Conservation (phyloP, 2,329 filamentous ascomycete genomes). For the Botryotinia globosa region DNA sequence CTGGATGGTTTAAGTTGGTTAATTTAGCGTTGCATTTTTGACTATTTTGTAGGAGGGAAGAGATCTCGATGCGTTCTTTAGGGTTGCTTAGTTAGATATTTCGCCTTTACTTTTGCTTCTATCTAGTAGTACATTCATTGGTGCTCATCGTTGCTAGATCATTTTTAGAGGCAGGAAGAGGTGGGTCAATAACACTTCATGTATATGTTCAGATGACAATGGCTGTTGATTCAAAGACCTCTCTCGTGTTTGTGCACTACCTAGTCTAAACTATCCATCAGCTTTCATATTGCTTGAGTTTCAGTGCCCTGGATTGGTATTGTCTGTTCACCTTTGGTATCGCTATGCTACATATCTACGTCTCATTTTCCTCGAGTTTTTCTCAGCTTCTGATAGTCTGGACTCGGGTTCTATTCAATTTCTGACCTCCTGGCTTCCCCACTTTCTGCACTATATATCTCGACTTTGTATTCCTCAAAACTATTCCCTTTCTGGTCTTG, state of each 20-base stretch:
- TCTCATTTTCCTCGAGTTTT: too few relatives aligned
- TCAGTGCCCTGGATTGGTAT: not conserved
- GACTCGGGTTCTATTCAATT: too few relatives aligned
- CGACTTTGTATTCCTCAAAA: too few relatives aligned
- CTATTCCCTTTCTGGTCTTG: too few relatives aligned
- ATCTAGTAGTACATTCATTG: not conserved
- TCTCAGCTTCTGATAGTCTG: too few relatives aligned
- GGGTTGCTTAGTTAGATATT: not conserved
- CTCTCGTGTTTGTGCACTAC: not conserved
- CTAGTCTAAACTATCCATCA: not conserved
- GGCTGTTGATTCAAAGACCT: not conserved
- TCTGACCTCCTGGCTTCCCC: too few relatives aligned
- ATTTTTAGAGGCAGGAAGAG: not conserved
- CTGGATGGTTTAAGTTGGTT: not conserved
- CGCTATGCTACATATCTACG: too few relatives aligned
- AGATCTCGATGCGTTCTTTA: not conserved
- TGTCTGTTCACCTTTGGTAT: not conserved
- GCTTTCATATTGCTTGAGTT: not conserved
- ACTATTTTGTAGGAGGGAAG: not conserved
- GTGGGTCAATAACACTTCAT: not conserved
- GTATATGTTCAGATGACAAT: not conserved
- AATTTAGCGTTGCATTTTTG: not conserved
- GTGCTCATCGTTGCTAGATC: not conserved
- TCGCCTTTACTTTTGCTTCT: not conserved
- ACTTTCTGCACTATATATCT: too few relatives aligned